Base-by-base conservation (phyloP, 83 land plant species). In the Diphasiastrum complanatum region DNA sequence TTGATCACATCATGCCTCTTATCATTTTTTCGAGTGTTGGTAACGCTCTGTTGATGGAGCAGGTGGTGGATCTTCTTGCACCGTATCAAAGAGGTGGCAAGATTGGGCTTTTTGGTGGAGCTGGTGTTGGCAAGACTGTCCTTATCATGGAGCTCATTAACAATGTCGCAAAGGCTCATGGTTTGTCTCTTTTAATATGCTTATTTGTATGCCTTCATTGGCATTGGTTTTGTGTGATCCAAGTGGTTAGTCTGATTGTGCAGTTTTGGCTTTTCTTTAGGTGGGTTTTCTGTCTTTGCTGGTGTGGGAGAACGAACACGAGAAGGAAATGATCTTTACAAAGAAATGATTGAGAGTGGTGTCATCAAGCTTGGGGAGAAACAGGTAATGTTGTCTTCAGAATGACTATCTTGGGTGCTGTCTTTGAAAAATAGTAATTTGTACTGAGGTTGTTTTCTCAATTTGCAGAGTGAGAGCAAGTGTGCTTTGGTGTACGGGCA, bases 271-370 rank as follows among this genome's bases (percentile, higher is more conserved):
- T 16, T 14, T 10, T 50, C 3, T 36, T 35, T 11, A 87, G 93
- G 97, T 82, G 97, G 97, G 69, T 86, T 86, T 67, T 91, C 97
- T 57, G 93, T 91, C 25, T 91, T 91, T 66, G 97, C 93, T 76
- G 97, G 97, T 51, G 97, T 90, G 59, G 97, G 97, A 29, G 97
- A 90, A 60, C 80, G 97, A 8, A 91, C 97, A 47, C 84, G 93
- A 18, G 93, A 91, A 69, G 97, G 97, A 31, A 87, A 91, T 70
- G 97, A 91, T 74, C 76, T 91, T 63, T 91, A 90, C 81, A 82
- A 78, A 62, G 97, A 91, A 79, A 91, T 91, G 97, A 91, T 86
- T 73, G 97, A 91, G 62, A 86, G 93, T 80, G 97, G 97, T 77
- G 97, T 91, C 65, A 91, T 91, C 71, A 91, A 91, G 85, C 86